phyloP scores from a whole-genome alignment of 108 stramenopile species.

The Pinguiococcus pyrenoidosus region DNA sequence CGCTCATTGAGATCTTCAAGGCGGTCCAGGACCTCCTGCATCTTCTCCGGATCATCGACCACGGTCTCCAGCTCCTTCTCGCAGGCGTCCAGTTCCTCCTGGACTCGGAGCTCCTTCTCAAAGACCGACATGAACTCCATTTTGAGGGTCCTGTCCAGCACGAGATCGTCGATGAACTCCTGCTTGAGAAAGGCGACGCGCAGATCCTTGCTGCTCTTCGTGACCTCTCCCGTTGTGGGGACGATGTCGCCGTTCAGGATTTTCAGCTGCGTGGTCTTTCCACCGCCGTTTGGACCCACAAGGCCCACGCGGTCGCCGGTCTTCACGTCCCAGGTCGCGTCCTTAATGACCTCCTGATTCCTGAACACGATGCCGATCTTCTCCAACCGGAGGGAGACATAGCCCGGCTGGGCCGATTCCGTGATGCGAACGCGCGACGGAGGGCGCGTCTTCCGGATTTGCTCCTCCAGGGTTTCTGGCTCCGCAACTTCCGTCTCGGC shows the following conservation, averaged over 20 bases:
- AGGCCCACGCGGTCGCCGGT: constrained; percentile 86
- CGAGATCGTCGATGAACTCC: constrained; percentile 86
- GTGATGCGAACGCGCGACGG: constrained; percentile 77
- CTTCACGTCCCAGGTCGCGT: constrained; percentile 83
- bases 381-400: constrained; percentile 66
- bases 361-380: constrained; percentile 76
- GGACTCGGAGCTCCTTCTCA: constrained; percentile 50
- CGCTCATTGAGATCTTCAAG: constrained; percentile 16
- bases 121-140: constrained; percentile 85
- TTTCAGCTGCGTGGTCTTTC: constrained; percentile 80
- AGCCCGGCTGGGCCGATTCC: constrained; percentile 60
- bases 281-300: constrained; percentile 61
- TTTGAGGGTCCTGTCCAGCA: constrained; percentile 50
- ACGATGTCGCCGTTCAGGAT: constrained; percentile 81
- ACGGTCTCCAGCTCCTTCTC: neutral
- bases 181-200: constrained; percentile 82
- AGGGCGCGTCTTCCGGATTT: constrained; percentile 73
- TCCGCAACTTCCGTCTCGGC: constrained; percentile 7
- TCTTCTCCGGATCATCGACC: constrained; percentile 59
- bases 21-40: constrained; percentile 63
- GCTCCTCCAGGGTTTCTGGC: constrained; percentile 61
- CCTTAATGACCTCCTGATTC: constrained; percentile 77
- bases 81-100: neutral
- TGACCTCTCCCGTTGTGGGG: constrained; percentile 79
- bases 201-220: constrained; percentile 59